Conservation (phyloP, 2,329 filamentous ascomycete species). For the Bipolaris cookei region DNA sequence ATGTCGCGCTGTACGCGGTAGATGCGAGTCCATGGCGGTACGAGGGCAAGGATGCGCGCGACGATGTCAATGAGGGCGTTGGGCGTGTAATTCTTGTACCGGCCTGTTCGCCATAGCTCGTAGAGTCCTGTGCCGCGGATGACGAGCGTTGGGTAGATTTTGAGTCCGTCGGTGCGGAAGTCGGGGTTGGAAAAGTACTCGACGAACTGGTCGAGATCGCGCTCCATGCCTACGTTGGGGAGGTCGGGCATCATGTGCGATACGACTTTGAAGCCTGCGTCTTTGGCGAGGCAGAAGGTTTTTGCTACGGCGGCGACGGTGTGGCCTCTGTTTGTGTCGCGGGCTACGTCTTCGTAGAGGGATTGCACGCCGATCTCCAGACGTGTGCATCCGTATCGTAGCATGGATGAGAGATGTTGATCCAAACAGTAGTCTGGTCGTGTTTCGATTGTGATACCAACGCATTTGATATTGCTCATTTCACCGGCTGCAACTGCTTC, state of each 20-base stretch:
- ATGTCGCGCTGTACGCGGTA: slow-evolving; percentile 99
- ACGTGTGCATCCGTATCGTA: slow-evolving; percentile 95
- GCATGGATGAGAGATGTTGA: slow-evolving; percentile 93
- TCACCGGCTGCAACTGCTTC: slow-evolving; percentile 93
- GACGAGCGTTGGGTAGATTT: slow-evolving; percentile 97
- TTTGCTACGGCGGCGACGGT: slow-evolving; percentile 95
- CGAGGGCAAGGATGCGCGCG: slow-evolving; percentile 90
- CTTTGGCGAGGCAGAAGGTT: slow-evolving; percentile 96
- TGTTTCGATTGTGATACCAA: slow-evolving; percentile 98
- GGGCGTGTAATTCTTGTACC: slow-evolving; percentile 98
- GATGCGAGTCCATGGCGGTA: slow-evolving; percentile 97
- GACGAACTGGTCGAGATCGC: slow-evolving; percentile 93
- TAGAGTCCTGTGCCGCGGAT: slow-evolving; percentile 96
- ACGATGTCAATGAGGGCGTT: slow-evolving; percentile 96
- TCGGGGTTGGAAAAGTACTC: slow-evolving; percentile 98
- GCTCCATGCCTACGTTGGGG: slow-evolving; percentile 97
- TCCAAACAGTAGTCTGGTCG: slow-evolving; percentile 95
- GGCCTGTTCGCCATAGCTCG: slow-evolving; percentile 94
- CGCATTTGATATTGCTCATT: slow-evolving; percentile 97
- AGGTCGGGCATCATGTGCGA: slow-evolving; percentile 99
- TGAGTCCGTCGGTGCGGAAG: slow-evolving; percentile 94
- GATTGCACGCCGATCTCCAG: slow-evolving; percentile 96
- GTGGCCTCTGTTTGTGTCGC: slow-evolving; percentile 95
- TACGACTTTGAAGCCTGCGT: slow-evolving; percentile 98
- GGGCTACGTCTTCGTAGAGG: slow-evolving; percentile 96